Conservation (phyloP, 768 basidiomycete genomes). For the Leccinellum rugosiceps region DNA sequence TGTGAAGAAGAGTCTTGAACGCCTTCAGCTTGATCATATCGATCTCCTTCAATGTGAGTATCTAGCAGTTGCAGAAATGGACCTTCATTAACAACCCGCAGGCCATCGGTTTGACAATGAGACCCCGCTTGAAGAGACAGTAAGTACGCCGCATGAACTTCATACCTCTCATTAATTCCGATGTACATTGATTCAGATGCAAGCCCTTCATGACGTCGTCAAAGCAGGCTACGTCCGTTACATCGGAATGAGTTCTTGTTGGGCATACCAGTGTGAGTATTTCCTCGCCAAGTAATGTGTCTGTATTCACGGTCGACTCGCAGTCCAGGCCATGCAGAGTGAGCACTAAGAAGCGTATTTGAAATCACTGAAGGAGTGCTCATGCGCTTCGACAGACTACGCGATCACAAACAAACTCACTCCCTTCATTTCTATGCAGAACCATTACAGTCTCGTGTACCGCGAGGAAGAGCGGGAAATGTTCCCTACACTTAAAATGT, state of each 20-base stretch:
- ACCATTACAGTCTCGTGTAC: conserved; percentile 54
- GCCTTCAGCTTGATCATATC: conserved; percentile 50
- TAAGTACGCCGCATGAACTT: conserved; percentile 5
- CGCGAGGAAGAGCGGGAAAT: conserved; percentile 61
- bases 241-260: conserved; percentile 43
- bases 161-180: not conserved
- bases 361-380: not conserved
- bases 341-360: not conserved
- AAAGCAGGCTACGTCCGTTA: conserved; percentile 47
- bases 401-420: conserved; percentile 43
- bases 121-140: conserved; percentile 49
- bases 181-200: conserved; percentile 31
- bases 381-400: conserved; percentile 27
- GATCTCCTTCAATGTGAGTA: conserved; percentile 52
- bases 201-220: conserved; percentile 50
- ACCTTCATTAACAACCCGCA: conserved; percentile 5
- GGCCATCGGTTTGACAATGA: conserved; percentile 49
- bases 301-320: conserved; percentile 2
- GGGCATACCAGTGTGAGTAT: conserved; percentile 38
- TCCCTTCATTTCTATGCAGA: conserved; percentile 65
- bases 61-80: not conserved
- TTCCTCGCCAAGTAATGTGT: not conserved
- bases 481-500: conserved; percentile 49
- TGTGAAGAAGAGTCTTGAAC: conserved; percentile 40
- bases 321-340: conserved; percentile 42